phyloP scores from a whole-genome alignment of 768 basidiomycete genomes.

The Gautieria morchelliformis region DNA sequence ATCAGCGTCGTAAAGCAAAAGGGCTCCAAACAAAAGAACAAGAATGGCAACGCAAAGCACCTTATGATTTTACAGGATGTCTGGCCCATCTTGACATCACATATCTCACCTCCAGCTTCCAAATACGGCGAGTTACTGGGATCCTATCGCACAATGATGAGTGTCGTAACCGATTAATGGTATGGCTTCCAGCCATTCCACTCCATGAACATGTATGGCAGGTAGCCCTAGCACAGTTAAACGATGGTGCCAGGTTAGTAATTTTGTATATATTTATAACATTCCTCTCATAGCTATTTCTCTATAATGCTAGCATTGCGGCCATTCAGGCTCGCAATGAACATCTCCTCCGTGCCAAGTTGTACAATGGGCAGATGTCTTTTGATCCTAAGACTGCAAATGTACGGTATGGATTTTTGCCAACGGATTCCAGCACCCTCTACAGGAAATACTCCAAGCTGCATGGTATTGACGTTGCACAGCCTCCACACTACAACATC shows the following conservation, averaged over 20 bases:
- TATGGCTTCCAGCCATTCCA: constrained; percentile 19
- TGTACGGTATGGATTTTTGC: constrained; percentile 1
- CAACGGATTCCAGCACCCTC: not conserved
- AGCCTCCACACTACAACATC: not conserved
- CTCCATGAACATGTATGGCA: constrained; percentile 25
- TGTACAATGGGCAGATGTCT: not conserved
- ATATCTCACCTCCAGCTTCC: not conserved
- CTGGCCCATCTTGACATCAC: not conserved
- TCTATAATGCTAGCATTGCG: not conserved
- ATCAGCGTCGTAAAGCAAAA: not conserved
- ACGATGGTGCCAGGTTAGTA: constrained; percentile 8
- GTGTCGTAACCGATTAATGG: constrained; percentile 9
- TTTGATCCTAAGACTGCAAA: not conserved
- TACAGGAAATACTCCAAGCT: not conserved
- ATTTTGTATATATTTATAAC: constrained; percentile 9
- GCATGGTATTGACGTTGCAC: not conserved
- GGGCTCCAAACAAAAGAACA: not conserved
- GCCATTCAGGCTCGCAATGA: not conserved
- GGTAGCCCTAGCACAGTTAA: constrained; percentile 1
- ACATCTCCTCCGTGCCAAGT: not conserved
- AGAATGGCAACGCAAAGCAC: not conserved
- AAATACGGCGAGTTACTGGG: not conserved
- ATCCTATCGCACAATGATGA: not conserved
- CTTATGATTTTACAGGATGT: not conserved
- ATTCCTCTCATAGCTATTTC: not conserved